Evolutionary conservation across 352 stramenopile species (phyloP).

Genomic region (Phytopythium chamaehyphon): DNA sequence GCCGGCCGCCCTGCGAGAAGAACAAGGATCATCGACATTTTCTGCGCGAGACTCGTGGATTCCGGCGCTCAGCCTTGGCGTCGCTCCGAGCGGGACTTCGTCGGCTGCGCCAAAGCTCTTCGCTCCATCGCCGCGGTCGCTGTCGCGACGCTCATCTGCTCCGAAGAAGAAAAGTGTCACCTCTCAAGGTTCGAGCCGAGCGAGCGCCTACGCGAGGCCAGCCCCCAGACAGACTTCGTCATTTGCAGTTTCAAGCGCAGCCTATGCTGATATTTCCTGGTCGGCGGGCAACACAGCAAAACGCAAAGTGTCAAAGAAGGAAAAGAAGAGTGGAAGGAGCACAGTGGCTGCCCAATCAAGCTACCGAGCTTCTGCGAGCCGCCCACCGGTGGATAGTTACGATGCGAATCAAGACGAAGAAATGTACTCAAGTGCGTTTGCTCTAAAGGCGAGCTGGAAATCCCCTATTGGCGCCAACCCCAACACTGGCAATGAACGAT

Average conservation of each 20-base stretch:
- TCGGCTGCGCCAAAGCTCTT: conserved; percentile 24
- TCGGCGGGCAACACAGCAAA: conserved; percentile 28
- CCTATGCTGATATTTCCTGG: conserved; percentile 23
- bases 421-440: conserved; percentile 3
- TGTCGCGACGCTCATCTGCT: conserved; percentile 7
- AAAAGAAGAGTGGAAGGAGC: conserved; percentile 32
- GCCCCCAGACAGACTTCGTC: conserved; percentile 16
- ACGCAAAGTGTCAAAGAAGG: conserved; percentile 24
- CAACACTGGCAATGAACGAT: neutral
- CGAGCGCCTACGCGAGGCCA: conserved; percentile 3
- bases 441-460: conserved; percentile 1
- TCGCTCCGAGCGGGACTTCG: conserved; percentile 4
- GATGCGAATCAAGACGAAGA: conserved; percentile 22
- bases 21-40: neutral
- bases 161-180: conserved; percentile 24
- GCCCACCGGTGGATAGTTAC: neutral
- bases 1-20: conserved; percentile 11
- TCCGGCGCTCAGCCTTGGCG: conserved; percentile 5
- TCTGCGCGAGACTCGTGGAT: conserved; percentile 12
- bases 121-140: conserved; percentile 4
- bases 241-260: conserved; percentile 19
- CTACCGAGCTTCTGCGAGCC: conserved; percentile 3
- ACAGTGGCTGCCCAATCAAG: neutral
- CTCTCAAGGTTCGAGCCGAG: neutral
- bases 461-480: too few relatives aligned